Conservation (phyloP, 179 eudicot genomes). For the Patellifolia procumbens region DNA sequence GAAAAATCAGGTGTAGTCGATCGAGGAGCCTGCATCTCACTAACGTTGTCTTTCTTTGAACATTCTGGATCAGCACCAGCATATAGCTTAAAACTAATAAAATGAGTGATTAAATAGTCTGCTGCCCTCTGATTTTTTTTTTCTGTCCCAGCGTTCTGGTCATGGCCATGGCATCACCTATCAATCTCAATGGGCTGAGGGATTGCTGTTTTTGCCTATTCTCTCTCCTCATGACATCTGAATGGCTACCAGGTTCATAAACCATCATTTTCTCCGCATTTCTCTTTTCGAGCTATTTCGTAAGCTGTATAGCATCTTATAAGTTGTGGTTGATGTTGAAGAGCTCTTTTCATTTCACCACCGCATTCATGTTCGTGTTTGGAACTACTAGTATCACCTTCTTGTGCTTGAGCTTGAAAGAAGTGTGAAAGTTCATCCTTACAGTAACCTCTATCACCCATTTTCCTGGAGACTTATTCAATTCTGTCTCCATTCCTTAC, state of each 20-base stretch:
- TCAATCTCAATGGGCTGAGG: conserved; percentile 21
- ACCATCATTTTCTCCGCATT: conserved; percentile 59
- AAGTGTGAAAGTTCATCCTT: conserved; percentile 25
- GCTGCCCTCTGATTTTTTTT: conserved; percentile 16
- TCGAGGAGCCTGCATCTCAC: conserved; percentile 27
- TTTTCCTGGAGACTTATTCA: conserved; percentile 27
- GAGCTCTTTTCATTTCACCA: conserved; percentile 69
- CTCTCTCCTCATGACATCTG: conserved; percentile 83
- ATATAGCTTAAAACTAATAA: conserved; percentile 37
- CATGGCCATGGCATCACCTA: conserved; percentile 30
- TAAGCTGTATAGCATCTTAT: conserved; percentile 67
- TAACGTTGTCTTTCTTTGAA: conserved; percentile 28
- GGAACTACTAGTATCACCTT: conserved; percentile 30
- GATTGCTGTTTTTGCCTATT: conserved; percentile 49
- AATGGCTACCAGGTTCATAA: conserved; percentile 77
- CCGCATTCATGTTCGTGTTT: conserved; percentile 29
- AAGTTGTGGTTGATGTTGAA: conserved; percentile 68
- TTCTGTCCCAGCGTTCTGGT: conserved; percentile 32
- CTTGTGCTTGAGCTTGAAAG: conserved; percentile 29
- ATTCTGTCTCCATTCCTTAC: too few species aligned
- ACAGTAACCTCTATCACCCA: conserved; percentile 16
- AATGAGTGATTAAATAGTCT: conserved; percentile 28
- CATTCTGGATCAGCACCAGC: conserved; percentile 25
- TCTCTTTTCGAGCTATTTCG: conserved; percentile 87
- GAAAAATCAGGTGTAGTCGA: conserved; percentile 42